These are phyloP conservation scores for Lactarius evosmus DNA, from an alignment of 768 basidiomycete genomes.

Conservation along the genomic window DNA sequence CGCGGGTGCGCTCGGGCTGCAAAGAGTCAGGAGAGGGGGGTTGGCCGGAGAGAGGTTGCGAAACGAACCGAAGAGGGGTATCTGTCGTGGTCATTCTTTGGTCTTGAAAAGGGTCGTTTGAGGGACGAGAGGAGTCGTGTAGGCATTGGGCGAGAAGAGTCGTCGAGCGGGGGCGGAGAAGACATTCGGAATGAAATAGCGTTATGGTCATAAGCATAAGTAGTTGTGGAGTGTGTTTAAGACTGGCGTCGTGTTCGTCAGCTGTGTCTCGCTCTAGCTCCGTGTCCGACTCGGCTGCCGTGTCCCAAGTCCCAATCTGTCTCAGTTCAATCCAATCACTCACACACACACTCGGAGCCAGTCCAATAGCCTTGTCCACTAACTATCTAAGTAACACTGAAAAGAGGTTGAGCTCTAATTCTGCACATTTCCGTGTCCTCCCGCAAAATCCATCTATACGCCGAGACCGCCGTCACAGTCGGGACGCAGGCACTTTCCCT, in stretches of 20 bases:
- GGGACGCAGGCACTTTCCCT: constrained; percentile 16
- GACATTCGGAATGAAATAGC: constrained; percentile 11
- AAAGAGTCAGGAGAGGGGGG: not conserved
- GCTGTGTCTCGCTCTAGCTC: constrained; percentile 1
- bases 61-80: constrained; percentile 2
- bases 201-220: not conserved
- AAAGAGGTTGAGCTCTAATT: not conserved
- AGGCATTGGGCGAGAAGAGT: constrained; percentile 9
- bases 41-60: not conserved
- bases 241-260: not conserved
- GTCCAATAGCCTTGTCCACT: too few relatives aligned
- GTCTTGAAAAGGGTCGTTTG: constrained; percentile 18
- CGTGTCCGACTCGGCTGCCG: not conserved
- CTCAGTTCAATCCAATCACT: not conserved
- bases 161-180: not conserved
- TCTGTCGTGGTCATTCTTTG: constrained; percentile 11
- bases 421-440: not conserved
- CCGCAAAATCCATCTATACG: not conserved
- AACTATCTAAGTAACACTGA: too few relatives aligned
- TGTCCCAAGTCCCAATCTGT: too few relatives aligned
- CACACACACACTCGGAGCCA: too few relatives aligned
- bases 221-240: not conserved
- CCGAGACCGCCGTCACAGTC: constrained; percentile 7
- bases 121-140: constrained; percentile 19
- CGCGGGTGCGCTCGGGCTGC: constrained; percentile 36